Evolutionary conservation across 352 stramenopile genomes (phyloP).

Genomic region (Pythium rishiriense): DNA sequence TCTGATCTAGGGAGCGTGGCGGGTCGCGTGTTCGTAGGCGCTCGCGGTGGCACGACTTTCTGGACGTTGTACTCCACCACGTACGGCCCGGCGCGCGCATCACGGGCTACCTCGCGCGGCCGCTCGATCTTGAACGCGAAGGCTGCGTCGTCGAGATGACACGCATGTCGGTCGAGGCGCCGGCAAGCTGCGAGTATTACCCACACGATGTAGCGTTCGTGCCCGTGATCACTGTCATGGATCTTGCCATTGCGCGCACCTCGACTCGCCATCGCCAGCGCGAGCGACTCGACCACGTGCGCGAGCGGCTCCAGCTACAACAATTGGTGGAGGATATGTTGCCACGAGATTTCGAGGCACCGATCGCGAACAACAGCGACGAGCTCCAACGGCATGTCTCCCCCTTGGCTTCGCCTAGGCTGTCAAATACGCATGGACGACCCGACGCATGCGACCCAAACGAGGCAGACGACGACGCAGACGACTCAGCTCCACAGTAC

Average conservation of each 20-base stretch:
- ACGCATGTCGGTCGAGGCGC: constrained; percentile 35
- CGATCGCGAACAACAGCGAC: background rate
- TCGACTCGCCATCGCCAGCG: constrained; percentile 5
- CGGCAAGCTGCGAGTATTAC: constrained; percentile 66
- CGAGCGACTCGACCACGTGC: constrained; percentile 12
- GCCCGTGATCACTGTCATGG: constrained; percentile 58
- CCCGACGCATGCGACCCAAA: too few species aligned
- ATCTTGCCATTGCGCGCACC: constrained; percentile 19
- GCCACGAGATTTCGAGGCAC: background rate
- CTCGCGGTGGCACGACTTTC: constrained; percentile 77
- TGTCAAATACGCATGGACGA: too few species aligned
- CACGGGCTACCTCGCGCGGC: constrained; percentile 63
- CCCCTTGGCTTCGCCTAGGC: too few species aligned
- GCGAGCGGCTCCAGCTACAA: constrained; percentile 15
- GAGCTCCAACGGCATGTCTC: too few species aligned
- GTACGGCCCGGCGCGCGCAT: constrained; percentile 49
- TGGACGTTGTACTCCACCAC: constrained; percentile 55
- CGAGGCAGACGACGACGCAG: background rate
- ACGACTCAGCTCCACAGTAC: background rate
- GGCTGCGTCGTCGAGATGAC: constrained; percentile 41
- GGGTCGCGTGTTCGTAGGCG: constrained; percentile 21
- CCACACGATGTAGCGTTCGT: constrained; percentile 60
- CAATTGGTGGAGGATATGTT: constrained; percentile 2
- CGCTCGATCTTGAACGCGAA: constrained; percentile 44
- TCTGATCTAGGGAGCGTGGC: background rate